These are phyloP conservation scores for Aquanectria penicillioides DNA, from an alignment of 2,329 filamentous ascomycete genomes.

Conservation along the genomic window DNA sequence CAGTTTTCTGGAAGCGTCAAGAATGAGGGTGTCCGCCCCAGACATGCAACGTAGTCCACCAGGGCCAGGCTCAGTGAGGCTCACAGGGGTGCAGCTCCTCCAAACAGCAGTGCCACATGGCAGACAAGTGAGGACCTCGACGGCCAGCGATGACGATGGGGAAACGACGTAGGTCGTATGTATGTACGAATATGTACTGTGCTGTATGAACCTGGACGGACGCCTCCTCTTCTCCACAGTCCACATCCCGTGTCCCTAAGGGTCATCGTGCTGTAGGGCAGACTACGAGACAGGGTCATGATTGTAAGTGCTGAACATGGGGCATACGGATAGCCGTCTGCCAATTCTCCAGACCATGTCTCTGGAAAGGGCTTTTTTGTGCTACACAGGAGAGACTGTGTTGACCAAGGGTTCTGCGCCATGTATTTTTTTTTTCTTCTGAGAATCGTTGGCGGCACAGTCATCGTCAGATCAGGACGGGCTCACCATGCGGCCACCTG, in stretches of 20 bases:
- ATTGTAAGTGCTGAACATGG: background rate
- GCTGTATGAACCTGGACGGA: constrained; percentile 11
- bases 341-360: constrained; percentile 4
- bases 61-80: constrained; percentile 12
- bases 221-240: constrained; percentile 15
- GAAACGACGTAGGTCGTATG: no score
- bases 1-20: constrained; percentile 11
- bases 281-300: background rate
- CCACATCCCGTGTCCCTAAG: constrained; percentile 15
- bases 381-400: constrained; percentile 28
- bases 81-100: constrained; percentile 18
- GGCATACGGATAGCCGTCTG: no score
- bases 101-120: constrained; percentile 38
- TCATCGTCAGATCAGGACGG: constrained; percentile 40
- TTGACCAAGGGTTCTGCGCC: constrained; percentile 34
- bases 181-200: no score
- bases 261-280: background rate
- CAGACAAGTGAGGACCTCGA: constrained; percentile 22
- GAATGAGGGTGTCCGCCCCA: constrained; percentile 4
- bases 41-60: constrained; percentile 4
- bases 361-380: constrained; percentile 22
- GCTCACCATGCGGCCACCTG: constrained; percentile 37
- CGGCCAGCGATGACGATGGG: no score
- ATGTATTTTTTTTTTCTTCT: no score
- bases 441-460: constrained; percentile 32